Base-by-base conservation (phyloP, 1,284 basidiomycete species). In the Ceratobasidium sp. region DNA sequence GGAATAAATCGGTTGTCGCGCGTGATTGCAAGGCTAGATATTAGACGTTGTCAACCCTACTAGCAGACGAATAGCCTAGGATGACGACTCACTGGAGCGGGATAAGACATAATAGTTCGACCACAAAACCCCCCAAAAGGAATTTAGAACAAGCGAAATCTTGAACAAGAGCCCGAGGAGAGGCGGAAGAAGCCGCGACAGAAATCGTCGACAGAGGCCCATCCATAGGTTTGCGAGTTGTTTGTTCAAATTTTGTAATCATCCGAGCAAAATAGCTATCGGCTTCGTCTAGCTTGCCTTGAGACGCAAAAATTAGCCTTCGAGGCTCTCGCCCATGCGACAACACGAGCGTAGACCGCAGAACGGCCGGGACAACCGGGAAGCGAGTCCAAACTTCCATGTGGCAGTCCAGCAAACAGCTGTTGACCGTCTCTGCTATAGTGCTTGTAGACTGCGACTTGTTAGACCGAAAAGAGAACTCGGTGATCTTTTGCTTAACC, bases 1-100 rank as follows among this genome's bases (percentile, higher is more conserved):
- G 91, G 91, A 2, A 91, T 82, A 78, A 92, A 92, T 1, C 89
- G 85, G 79, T 92, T 92, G 53, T 92, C 90, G 18, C 86, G 86
- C 0, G 89, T 89, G 23, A 92, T 82, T 0, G 91, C 91, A 28
- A 92, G 60, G 23, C 71, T 75, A 51, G n/a, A 10, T 23, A 23
- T 7, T 23, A 6, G n/a, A n/a, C n/a, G n/a, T 6, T 23, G 12
- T 51, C 26, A 49, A 12, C 49, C 2, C 12, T n/a, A n/a, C n/a
- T n/a, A n/a, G n/a, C n/a, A n/a, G n/a, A n/a, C n/a, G n/a, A 7
- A 26, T 20, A 3, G 20, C 3, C 18, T 3, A 12, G 20, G 6
- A 12, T 12, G 49, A 3, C 3, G 55, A 40, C 71, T 33, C 23
- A 78, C 75, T 77, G 75, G 13, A 77, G 42, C 3, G 75, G 75